Evolutionary conservation across 2,329 filamentous ascomycete genomes (phyloP).

Genomic region (Fusarium buharicum): DNA sequence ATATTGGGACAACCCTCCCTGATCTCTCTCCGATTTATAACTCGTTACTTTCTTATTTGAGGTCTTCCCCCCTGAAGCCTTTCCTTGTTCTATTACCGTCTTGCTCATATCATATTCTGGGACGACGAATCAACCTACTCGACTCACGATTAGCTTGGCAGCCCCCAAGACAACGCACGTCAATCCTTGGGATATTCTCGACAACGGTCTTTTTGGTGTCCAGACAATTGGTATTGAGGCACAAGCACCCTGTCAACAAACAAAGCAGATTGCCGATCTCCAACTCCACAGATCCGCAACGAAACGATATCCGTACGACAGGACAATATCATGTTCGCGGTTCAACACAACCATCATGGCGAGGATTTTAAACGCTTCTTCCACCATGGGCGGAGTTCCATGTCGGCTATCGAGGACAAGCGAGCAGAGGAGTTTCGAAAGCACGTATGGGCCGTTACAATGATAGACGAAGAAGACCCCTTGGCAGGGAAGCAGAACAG

Average conservation of each 20-base stretch:
- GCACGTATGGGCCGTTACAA: slow-evolving; percentile 44
- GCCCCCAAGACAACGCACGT: background rate
- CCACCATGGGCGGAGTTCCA: slow-evolving; percentile 43
- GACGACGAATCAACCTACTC: background rate
- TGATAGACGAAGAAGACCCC: slow-evolving; percentile 45
- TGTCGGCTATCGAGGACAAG: slow-evolving; percentile 45
- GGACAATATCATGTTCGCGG: slow-evolving; percentile 40
- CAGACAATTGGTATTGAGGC: background rate
- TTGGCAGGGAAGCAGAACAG: slow-evolving; percentile 21
- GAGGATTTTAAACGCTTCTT: slow-evolving; percentile 45
- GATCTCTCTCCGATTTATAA: slow-evolving; percentile 1
- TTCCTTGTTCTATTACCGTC: slow-evolving; percentile 28
- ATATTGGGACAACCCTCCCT: slow-evolving; percentile 18
- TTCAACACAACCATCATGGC: slow-evolving; percentile 43
- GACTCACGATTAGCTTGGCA: slow-evolving; percentile 9
- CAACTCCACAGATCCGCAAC: slow-evolving; percentile 20
- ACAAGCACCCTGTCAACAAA: slow-evolving; percentile 15
- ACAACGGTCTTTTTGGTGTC: slow-evolving; percentile 5
- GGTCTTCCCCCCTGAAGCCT: slow-evolving; percentile 11
- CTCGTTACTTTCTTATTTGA: slow-evolving; percentile 14
- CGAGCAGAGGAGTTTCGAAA: slow-evolving; percentile 44
- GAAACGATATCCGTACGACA: background rate
- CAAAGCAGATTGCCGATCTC: slow-evolving; percentile 16
- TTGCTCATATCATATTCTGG: slow-evolving; percentile 8
- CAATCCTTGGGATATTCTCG: slow-evolving; percentile 15